phyloP scores from a whole-genome alignment of 345 rosid genomes.

The Syzygium oleosum region DNA sequence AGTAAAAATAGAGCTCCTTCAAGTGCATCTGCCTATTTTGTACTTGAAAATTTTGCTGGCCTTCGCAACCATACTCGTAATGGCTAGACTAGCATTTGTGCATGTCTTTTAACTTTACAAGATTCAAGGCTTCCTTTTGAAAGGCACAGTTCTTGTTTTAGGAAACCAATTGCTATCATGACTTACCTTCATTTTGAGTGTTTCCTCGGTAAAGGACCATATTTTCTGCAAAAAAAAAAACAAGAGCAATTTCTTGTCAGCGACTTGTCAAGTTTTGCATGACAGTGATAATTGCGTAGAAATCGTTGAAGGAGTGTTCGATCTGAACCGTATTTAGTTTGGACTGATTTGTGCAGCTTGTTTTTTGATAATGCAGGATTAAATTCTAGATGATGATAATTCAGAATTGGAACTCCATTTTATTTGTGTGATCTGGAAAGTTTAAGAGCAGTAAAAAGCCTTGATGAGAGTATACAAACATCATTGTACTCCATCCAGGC shows the following conservation, averaged over 20 bases:
- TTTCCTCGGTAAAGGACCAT: conserved; percentile 76
- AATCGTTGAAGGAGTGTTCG: background rate
- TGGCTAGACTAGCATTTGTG: background rate
- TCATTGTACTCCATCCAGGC: conserved; percentile 72
- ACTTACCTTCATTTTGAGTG: conserved; percentile 60
- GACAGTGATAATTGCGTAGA: background rate
- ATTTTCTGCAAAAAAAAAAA: conserved; percentile 28
- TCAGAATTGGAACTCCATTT: background rate
- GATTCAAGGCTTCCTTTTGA: background rate
- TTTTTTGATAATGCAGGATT: background rate
- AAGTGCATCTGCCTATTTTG: background rate
- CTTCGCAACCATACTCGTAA: background rate
- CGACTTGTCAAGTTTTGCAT: background rate
- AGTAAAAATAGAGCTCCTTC: background rate
- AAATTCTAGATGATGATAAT: background rate
- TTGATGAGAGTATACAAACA: conserved; percentile 17
- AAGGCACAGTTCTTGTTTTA: background rate
- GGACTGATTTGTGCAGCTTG: background rate
- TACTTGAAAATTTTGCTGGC: background rate
- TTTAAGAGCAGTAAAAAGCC: background rate
- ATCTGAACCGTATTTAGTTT: background rate
- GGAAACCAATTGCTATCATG: background rate
- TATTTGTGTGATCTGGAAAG: background rate
- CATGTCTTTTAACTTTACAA: background rate
- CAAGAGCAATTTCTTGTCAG: background rate